phyloP scores from a whole-genome alignment of 495 filamentous ascomycete genomes.

The Tuber indicum region DNA sequence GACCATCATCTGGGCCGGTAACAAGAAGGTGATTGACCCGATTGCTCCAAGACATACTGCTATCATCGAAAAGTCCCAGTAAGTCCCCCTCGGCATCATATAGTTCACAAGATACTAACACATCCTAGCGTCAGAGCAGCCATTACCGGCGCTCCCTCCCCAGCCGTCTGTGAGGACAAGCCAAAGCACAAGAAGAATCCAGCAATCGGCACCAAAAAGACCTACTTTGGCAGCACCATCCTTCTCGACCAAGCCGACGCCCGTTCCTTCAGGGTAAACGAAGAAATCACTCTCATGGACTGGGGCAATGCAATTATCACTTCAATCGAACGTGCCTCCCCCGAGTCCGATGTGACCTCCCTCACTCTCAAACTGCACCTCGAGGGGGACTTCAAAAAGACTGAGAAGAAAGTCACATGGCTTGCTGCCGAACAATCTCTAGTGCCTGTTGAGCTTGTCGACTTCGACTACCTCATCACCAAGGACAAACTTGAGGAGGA shows the following conservation, averaged over 20 bases:
- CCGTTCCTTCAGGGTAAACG: constrained; percentile 68
- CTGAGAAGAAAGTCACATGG: constrained; percentile 95
- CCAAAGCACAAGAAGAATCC: constrained; percentile 83
- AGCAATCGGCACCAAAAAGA: constrained; percentile 75
- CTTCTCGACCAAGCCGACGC: constrained; percentile 83
- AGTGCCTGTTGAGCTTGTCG: constrained; percentile 74
- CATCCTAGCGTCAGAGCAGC: constrained; percentile 57
- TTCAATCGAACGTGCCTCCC: constrained; percentile 57
- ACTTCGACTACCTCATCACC: constrained; percentile 87
- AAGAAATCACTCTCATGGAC: constrained; percentile 92
- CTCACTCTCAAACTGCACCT: constrained; percentile 76
- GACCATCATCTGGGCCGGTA: constrained; percentile 85
- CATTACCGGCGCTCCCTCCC: constrained; percentile 60
- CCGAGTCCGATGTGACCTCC: constrained; percentile 53
- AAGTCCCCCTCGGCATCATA: not conserved
- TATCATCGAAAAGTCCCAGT: constrained; percentile 53
- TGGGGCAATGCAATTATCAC: constrained; percentile 91
- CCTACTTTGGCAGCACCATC: constrained; percentile 63
- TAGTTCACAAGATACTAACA: not conserved
- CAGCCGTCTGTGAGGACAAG: constrained; percentile 63
- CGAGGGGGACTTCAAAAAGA: constrained; percentile 82
- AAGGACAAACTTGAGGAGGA: constrained; percentile 84
- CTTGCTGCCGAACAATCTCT: constrained; percentile 66
- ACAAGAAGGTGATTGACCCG: constrained; percentile 93
- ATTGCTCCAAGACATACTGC: constrained; percentile 79